Percentiles rank a stretch among this genome's conserved stretches.
Conservation (phyloP, 305 asterid genomes). For the Fraxinus dipetala region DNA sequence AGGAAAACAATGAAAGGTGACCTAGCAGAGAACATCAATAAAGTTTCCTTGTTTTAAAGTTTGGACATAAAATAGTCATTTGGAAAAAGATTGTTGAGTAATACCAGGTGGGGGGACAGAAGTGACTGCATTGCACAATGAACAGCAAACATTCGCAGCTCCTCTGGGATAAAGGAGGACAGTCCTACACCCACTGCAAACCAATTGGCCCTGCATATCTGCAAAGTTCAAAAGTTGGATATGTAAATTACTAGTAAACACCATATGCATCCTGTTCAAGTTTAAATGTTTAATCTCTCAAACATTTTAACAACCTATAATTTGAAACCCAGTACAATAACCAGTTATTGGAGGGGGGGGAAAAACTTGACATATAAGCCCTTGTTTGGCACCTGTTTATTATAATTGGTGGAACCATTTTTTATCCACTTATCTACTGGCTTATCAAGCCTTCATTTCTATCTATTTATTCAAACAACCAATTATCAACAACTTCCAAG, state of each 20-base stretch:
- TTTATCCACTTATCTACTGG: neutral
- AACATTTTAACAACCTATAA: neutral
- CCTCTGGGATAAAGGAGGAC: slow-evolving; percentile 84
- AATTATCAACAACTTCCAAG: neutral
- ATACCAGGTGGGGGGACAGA: slow-evolving; percentile 68
- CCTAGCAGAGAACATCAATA: neutral
- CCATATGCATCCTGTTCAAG: neutral
- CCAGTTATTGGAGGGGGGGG: neutral
- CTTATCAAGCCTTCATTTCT: neutral
- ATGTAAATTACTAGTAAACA: neutral
- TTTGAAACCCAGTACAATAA: slow-evolving; percentile 2
- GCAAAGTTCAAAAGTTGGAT: neutral
- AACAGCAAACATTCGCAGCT: slow-evolving; percentile 77
- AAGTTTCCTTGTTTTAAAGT: neutral
- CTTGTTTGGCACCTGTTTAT: neutral
- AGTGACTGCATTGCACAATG: slow-evolving; percentile 71
- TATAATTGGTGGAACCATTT: neutral
- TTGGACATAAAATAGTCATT: neutral
- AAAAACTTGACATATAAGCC: neutral
- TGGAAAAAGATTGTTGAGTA: slow-evolving; percentile 15
- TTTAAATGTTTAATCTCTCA: neutral
- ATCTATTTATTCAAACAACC: neutral
- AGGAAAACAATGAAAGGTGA: neutral
- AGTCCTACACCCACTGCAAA: slow-evolving; percentile 83
- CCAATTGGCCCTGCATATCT: slow-evolving; percentile 83